A percentile compares a stretch with the other conserved stretches of the same genome.
Evolutionary conservation across 2,329 filamentous ascomycete species (phyloP).

Genomic region (Xylariaceae sp.): DNA sequence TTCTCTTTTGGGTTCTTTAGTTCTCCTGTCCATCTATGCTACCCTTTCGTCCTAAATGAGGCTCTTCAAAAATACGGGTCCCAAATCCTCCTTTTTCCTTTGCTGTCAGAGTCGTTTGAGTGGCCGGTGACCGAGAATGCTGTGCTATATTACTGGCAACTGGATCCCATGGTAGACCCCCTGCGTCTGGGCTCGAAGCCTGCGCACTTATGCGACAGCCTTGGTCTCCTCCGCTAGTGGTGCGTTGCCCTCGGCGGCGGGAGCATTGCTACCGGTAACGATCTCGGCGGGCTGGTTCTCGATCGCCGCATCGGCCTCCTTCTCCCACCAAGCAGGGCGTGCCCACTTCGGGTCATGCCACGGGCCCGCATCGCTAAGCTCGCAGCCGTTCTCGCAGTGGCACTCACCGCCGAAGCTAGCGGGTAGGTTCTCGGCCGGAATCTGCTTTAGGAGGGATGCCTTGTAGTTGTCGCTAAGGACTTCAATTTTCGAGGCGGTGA

Average conservation of each 20-base stretch:
- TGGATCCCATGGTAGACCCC: not conserved
- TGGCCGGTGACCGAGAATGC: not conserved
- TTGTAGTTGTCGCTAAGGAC: slow-evolving; percentile 79
- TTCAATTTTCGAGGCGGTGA: slow-evolving; percentile 94
- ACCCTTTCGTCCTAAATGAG: not conserved
- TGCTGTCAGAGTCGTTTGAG: not conserved
- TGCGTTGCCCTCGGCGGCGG: slow-evolving; percentile 21
- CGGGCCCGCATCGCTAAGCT: slow-evolving; percentile 82
- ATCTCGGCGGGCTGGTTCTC: slow-evolving; percentile 31
- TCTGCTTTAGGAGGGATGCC: slow-evolving; percentile 76
- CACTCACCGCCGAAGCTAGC: slow-evolving; percentile 80
- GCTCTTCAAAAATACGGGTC: not conserved
- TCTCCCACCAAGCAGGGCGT: slow-evolving; percentile 61
- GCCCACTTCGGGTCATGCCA: slow-evolving; percentile 73
- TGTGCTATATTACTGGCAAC: not conserved
- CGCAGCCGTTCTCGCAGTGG: slow-evolving; percentile 76
- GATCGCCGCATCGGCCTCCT: slow-evolving; percentile 37
- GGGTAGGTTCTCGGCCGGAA: slow-evolving; percentile 86
- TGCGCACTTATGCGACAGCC: slow-evolving; percentile 10
- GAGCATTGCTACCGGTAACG: slow-evolving; percentile 32
- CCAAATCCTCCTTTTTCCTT: not conserved
- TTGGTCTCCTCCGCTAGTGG: slow-evolving; percentile 10
- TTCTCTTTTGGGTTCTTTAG: not conserved
- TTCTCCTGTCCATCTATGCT: slow-evolving; percentile 15
- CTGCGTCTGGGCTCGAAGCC: not conserved